Base-by-base conservation (phyloP, 148 eudicot genomes). In the Camellia granthamiana region DNA sequence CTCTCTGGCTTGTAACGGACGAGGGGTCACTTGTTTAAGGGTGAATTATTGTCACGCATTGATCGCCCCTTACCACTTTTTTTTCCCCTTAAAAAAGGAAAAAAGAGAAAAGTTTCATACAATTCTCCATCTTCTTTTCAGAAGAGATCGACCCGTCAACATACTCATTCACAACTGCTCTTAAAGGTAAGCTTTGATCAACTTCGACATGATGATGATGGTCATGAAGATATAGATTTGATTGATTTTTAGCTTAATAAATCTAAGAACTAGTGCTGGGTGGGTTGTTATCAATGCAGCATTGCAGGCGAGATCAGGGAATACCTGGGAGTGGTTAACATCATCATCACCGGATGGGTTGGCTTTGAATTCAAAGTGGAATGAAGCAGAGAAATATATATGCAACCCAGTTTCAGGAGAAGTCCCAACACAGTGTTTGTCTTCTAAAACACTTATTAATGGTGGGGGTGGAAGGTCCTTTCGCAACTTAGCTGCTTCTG, bases 111-210 rank as follows among this genome's bases (percentile, higher is more conserved):
- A 18, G 73, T 18, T 3, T 49, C 52, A 64, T 79, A 16, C 30
- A 15, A 78, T 58, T 73, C 41, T 38, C 68, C 43, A 63, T 44
- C 15, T 66, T 12, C 6, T 68, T 85, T 63, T 30, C 87, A 96
- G 98, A 90, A 77, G 98, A 96, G 83, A 92, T 96, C 21, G 90
- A 93, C 64, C 99, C 99, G 10, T 87, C 99, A 43, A 93, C 97
- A 52, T 96, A 93, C 84, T 93, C 99, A 38, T 96, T 96, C 78
- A 92, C 97, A 43, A 89, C 90, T 46, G 99, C 99, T 21, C 93
- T 96, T 55, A 90, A 89, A 91, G 98, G 98, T 94, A 81, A 79
- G 58, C 43, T 3, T 12, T 59, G 3, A 49, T 49, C 7, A 49
- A 49, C 52, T 49, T 49, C 52, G 7, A 49, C 6, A 49, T 49